Evolutionary conservation across 352 stramenopile genomes (phyloP).

Genomic region (Pythium biforme): DNA sequence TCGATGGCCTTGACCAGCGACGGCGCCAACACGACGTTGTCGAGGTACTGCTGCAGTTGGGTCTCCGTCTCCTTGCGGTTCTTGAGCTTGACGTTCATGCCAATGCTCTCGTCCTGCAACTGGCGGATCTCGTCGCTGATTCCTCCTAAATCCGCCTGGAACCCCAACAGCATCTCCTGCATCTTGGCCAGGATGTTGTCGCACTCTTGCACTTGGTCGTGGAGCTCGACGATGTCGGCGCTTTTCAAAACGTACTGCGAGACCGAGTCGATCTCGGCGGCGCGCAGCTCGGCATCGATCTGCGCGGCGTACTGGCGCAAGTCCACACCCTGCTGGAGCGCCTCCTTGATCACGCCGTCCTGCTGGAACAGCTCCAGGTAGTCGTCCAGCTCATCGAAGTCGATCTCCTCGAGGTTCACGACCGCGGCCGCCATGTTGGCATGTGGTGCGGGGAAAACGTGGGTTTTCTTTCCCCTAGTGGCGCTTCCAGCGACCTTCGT

Average conservation of each 20-base stretch:
- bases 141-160: constrained; percentile 97
- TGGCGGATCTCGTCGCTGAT: constrained; percentile 98
- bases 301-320: constrained; percentile 89
- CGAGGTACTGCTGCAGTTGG: constrained; percentile 93
- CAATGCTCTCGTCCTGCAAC: constrained; percentile 94
- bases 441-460: background rate
- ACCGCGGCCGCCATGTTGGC: background rate
- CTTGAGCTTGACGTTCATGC: constrained; percentile 92
- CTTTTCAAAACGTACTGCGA: constrained; percentile 88
- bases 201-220: constrained; percentile 95
- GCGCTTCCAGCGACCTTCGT: background rate
- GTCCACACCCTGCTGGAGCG: constrained; percentile 89
- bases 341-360: constrained; percentile 91
- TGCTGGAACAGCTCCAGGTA: constrained; percentile 95
- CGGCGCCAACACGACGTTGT: constrained; percentile 94
- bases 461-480: too few species aligned
- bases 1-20: constrained; percentile 92
- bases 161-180: constrained; percentile 98
- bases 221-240: constrained; percentile 89
- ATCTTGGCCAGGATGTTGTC: constrained; percentile 96
- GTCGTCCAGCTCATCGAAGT: constrained; percentile 93
- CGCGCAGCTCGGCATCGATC: constrained; percentile 88
- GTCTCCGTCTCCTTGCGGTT: constrained; percentile 95
- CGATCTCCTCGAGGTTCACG: constrained; percentile 86
- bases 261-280: constrained; percentile 81